Evolutionary conservation across 371 early-diverging fungal species (phyloP).

Genomic region (Circinella minor): DNA sequence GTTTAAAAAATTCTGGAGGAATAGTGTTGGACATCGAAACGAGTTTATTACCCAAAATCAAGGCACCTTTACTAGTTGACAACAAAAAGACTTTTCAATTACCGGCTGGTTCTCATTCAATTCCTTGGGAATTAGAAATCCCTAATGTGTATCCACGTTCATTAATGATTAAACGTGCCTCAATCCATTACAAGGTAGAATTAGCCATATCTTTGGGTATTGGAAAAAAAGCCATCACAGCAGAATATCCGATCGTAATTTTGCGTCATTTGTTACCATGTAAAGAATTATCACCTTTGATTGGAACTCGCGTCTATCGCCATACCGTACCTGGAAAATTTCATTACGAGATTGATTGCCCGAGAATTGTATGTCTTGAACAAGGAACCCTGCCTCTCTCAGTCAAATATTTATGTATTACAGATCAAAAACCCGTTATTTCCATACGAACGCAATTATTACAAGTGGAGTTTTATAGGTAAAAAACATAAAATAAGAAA

Average conservation of each 20-base stretch:
- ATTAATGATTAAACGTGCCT: slow-evolving; percentile 35
- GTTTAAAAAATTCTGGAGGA: slow-evolving; percentile 17
- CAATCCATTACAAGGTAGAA: slow-evolving; percentile 36
- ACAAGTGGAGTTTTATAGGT: slow-evolving; percentile 48
- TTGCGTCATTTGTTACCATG: slow-evolving; percentile 37
- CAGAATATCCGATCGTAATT: slow-evolving; percentile 44
- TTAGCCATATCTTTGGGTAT: slow-evolving; percentile 33
- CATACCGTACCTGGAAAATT: slow-evolving; percentile 47
- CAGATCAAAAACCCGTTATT: slow-evolving; percentile 36
- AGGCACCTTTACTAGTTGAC: slow-evolving; percentile 27
- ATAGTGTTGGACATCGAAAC: slow-evolving; percentile 19
- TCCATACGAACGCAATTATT: slow-evolving; percentile 37
- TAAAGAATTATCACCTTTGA: slow-evolving; percentile 37
- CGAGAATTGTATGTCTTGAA: slow-evolving; percentile 40
- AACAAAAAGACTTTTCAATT: slow-evolving; percentile 26
- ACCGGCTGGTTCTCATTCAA: slow-evolving; percentile 35
- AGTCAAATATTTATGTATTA: slow-evolving; percentile 39
- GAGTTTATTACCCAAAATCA: slow-evolving; percentile 40
- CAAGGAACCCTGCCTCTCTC: slow-evolving; percentile 38
- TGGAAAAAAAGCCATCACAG: slow-evolving; percentile 33
- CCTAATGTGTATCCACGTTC: slow-evolving; percentile 48
- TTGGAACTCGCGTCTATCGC: slow-evolving; percentile 38
- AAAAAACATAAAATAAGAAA: not conserved
- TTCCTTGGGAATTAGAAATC: slow-evolving; percentile 40
- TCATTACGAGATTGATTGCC: slow-evolving; percentile 48